Conservation (phyloP, 306 rosid genomes). For the Cicer arietinum region DNA sequence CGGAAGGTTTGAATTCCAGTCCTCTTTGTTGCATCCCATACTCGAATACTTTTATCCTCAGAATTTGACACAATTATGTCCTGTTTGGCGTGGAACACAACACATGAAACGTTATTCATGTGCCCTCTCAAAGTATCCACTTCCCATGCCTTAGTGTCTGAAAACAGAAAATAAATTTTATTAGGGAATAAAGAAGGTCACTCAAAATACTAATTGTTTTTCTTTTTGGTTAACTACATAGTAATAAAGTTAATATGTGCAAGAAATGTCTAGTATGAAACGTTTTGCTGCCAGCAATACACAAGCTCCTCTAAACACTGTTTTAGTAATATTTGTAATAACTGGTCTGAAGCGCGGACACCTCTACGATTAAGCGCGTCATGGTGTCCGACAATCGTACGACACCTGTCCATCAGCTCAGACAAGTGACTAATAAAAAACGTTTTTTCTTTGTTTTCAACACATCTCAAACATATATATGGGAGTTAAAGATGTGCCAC, state of each 20-base stretch:
- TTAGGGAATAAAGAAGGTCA: constrained; percentile 33
- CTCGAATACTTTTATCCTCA: constrained; percentile 95
- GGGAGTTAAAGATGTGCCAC: too few species aligned
- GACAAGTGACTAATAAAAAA: too few species aligned
- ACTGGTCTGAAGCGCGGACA: background rate
- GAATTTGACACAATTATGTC: constrained; percentile 95
- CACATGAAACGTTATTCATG: constrained; percentile 97
- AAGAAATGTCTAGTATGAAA: constrained; percentile 26
- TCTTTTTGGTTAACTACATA: constrained; percentile 22
- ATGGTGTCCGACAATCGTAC: too few species aligned
- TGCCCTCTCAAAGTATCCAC: constrained; percentile 98
- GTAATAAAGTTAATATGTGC: constrained; percentile 20
- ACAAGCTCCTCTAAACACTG: constrained; percentile 35
- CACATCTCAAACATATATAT: too few species aligned
- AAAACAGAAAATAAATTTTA: constrained; percentile 36
- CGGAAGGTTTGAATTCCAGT: constrained; percentile 97
- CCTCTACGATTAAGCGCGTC: too few species aligned
- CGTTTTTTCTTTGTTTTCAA: too few species aligned
- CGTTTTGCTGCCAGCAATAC: constrained; percentile 12
- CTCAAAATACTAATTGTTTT: background rate
- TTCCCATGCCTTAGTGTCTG: constrained; percentile 99
- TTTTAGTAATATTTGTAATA: constrained; percentile 1
- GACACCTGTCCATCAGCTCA: too few species aligned
- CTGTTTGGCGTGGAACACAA: constrained; percentile 94
- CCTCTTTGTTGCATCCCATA: constrained; percentile 95